Evolutionary conservation across 345 rosid species (phyloP), one percentile per base, ranked within the genome.

Genomic region (Passiflora organensis): DNA sequence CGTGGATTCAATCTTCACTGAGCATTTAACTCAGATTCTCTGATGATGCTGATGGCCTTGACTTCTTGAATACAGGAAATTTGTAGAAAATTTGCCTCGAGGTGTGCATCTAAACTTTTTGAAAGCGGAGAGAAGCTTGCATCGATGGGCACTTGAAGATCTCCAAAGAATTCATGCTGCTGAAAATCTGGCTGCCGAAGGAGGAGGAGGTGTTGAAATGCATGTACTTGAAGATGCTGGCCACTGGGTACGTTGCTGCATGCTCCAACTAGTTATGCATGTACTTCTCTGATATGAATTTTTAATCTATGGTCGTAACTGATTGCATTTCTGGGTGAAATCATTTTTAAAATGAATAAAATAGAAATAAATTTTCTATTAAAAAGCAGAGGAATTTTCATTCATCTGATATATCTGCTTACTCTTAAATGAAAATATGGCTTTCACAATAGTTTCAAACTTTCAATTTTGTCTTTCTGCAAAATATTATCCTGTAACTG

Each of bases 181-280:
- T 1, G 97, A 91, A 66, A 84, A 80, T 82, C 61, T 78, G n/a
- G 93, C 96, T 48, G 66, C 82, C 47, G 95, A 88, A 17, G 89
- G 84, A 59, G 98, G 96, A 8, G 90, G 90, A 13, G 95, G 95
- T 43, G 93, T 84, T 37, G 88, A 88, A 69, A 88, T 91, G 95
- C 96, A 91, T 65, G 98, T 88, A 67, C 87, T 91, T 23, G 98
- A 88, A 79, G 96, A 88, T 50, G 98, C 95, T 6, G 96, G 98
- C 12, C 95, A 91, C 58, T 91, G 95, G 98, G 96, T 91, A 82
- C 60, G 54, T 70, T 59, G 10, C 22, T 60, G 43, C 69, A 21
- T 37, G 28, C 51, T 36, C 54, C 51, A 43, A 15, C 51, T 8
- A 28, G 34, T 28, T 28, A 8, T 28, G 34, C 34, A 28, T 8